Evolutionary conservation across 305 asterid genomes (phyloP).

Genomic region (Fraxinus paxiana): DNA sequence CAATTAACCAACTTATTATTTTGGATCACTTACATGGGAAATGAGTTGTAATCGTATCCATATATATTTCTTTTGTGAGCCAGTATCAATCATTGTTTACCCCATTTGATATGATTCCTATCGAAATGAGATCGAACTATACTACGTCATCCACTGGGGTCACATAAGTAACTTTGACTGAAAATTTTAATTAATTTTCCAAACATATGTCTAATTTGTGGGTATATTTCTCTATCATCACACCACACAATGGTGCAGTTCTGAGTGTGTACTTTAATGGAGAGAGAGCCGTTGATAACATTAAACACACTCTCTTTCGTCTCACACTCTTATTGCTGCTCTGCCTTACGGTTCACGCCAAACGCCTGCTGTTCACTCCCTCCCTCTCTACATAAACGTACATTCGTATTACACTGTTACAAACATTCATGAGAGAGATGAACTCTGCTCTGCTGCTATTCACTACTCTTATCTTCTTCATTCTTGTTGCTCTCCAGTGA

Average conservation of each 20-base stretch:
- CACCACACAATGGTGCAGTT: conserved; percentile 29
- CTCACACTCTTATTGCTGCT: conserved; percentile 37
- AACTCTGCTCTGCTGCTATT: neutral
- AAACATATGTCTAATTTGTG: neutral
- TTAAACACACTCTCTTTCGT: conserved; percentile 40
- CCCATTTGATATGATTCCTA: neutral
- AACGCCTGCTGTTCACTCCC: conserved; percentile 65
- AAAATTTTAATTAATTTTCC: neutral
- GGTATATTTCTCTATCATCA: conserved; percentile 39
- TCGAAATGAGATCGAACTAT: neutral
- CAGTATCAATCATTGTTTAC: neutral
- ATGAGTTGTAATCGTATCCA: neutral
- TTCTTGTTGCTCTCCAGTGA: neutral
- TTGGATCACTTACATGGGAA: neutral
- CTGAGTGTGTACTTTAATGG: conserved; percentile 17
- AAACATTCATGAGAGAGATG: conserved; percentile 26
- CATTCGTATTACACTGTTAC: conserved; percentile 28
- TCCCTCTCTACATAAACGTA: conserved; percentile 23
- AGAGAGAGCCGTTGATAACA: conserved; percentile 48
- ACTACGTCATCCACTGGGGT: neutral
- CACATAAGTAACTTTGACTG: neutral
- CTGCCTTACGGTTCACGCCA: conserved; percentile 94
- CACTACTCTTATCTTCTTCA: neutral
- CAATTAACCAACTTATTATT: neutral
- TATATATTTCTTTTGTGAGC: neutral